phyloP scores from a whole-genome alignment of 306 rosid species.

The Sophora flavescens region DNA sequence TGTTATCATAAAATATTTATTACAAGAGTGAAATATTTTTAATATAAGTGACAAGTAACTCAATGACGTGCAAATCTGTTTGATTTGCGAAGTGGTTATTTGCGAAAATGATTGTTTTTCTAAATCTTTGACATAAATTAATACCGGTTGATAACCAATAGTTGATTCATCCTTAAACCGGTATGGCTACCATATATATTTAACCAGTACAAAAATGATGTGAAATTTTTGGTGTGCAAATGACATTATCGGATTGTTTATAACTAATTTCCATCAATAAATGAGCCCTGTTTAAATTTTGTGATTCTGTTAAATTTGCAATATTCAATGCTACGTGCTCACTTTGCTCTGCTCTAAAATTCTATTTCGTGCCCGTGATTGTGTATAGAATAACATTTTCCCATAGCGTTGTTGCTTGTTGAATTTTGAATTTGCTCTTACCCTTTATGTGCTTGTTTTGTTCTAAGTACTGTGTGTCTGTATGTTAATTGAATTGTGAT shows the following conservation, averaged over 20 bases:
- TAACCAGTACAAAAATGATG: background rate
- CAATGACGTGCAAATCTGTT: conserved; percentile 11
- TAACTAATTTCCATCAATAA: background rate
- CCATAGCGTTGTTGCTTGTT: background rate
- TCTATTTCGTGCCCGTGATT: background rate
- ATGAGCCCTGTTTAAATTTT: background rate
- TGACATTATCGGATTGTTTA: background rate
- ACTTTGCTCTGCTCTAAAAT: background rate
- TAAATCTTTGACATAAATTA: background rate
- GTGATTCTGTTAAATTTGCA: background rate
- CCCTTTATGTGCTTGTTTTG: background rate
- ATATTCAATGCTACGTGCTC: background rate
- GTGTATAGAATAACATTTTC: background rate
- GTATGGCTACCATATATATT: no score
- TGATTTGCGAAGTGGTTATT: background rate
- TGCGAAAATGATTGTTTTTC: background rate
- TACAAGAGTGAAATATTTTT: no score
- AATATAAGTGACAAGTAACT: background rate
- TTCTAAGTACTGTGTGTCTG: background rate
- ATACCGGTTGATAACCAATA: background rate
- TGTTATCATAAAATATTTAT: no score
- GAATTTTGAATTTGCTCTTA: background rate
- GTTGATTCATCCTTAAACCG: background rate
- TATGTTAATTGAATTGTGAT: background rate
- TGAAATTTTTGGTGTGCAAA: background rate